phyloP scores from a whole-genome alignment of 805 yeast genomes.

The Schwanniomyces vanrijiae region DNA sequence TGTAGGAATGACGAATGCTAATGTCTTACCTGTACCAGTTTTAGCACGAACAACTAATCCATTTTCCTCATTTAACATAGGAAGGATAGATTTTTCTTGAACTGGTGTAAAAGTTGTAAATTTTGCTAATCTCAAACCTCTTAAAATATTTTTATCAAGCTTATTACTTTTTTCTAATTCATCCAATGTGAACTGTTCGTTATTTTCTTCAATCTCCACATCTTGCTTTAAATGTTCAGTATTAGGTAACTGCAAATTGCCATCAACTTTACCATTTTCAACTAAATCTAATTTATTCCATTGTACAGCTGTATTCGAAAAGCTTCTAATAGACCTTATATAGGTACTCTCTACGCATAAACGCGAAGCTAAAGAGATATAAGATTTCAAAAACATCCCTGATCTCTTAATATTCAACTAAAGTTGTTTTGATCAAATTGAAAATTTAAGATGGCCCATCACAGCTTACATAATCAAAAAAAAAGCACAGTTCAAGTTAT shows the following conservation, averaged over 20 bases:
- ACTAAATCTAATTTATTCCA: not conserved
- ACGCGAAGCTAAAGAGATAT: not conserved
- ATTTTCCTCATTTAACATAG: slow-evolving; percentile 49
- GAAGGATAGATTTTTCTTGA: slow-evolving; percentile 61
- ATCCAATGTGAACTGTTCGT: slow-evolving; percentile 5
- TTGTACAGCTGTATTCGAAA: not conserved
- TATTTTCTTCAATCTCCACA: not conserved
- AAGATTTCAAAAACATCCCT: not conserved
- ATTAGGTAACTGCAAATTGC: not conserved
- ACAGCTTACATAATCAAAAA: not conserved
- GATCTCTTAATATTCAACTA: not conserved
- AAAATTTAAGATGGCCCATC: not conserved
- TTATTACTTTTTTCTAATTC: slow-evolving; percentile 9
- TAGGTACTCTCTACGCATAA: not conserved
- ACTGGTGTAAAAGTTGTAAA: slow-evolving; percentile 63
- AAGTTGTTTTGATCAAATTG: not conserved
- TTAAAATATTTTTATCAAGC: slow-evolving; percentile 14
- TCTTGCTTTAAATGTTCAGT: not conserved
- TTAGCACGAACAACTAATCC: slow-evolving; percentile 87
- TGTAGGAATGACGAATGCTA: slow-evolving; percentile 83
- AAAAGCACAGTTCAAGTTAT: too few relatives aligned
- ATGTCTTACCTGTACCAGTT: slow-evolving; percentile 94
- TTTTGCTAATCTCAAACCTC: slow-evolving; percentile 43
- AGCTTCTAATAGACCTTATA: not conserved
- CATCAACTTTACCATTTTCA: not conserved